Percentiles rank a stretch among this genome's conserved stretches.
These are phyloP conservation scores for Colletotrichum karsti DNA, from an alignment of 2,329 filamentous ascomycete species.

Conservation along the genomic window DNA sequence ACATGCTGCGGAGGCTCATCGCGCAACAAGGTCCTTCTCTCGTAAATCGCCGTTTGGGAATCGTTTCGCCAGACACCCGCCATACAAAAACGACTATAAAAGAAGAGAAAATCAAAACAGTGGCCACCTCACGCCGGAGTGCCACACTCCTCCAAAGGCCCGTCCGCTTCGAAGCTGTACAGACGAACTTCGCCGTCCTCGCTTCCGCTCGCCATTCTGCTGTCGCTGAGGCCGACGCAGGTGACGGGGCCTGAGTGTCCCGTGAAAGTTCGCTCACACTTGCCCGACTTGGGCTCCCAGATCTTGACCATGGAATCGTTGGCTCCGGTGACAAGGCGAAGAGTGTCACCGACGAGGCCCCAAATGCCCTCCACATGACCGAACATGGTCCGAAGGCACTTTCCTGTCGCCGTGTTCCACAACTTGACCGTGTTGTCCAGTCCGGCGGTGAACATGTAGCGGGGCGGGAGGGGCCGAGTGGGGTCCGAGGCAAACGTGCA, in stretches of 20 bases:
- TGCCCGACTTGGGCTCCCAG: conserved; percentile 92
- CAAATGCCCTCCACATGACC: conserved; percentile 97
- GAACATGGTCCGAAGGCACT: conserved; percentile 91
- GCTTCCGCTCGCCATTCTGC: conserved; percentile 87
- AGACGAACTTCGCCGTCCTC: conserved; percentile 93
- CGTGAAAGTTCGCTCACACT: conserved; percentile 91
- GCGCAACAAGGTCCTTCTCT: conserved; percentile 5
- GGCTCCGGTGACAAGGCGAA: conserved; percentile 87
- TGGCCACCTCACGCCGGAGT: conserved; percentile 53
- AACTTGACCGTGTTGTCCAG: conserved; percentile 82
- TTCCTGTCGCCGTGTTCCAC: conserved; percentile 87
- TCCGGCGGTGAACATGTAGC: conserved; percentile 92
- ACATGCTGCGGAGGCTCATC: not conserved
- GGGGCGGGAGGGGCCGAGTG: conserved; percentile 77
- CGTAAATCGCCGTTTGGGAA: conserved; percentile 25
- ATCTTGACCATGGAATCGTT: conserved; percentile 94
- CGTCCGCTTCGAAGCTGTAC: conserved; percentile 74
- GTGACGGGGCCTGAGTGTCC: conserved; percentile 92
- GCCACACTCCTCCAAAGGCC: conserved; percentile 54
- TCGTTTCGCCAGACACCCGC: conserved; percentile 10
- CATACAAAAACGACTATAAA: not conserved
- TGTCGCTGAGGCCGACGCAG: conserved; percentile 90
- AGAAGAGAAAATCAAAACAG: not conserved
- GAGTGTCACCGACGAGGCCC: conserved; percentile 87
- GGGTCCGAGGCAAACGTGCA: conserved; percentile 68